Evolutionary conservation across 2,329 filamentous ascomycete genomes (phyloP).

Genomic region (Exophiala spinifera): DNA sequence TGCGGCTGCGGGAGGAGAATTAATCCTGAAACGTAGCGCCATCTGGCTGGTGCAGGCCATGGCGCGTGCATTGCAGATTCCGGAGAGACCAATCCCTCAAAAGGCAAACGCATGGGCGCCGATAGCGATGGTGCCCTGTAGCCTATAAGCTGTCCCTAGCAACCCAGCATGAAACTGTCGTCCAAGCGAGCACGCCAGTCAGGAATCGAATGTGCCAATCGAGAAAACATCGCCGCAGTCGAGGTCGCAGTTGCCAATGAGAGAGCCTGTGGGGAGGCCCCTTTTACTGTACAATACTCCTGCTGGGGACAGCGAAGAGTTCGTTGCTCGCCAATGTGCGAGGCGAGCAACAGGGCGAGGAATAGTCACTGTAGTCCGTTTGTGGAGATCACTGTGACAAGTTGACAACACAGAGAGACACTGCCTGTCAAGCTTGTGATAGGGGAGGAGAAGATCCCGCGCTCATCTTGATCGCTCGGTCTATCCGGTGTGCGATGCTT

Average conservation of each 20-base stretch:
- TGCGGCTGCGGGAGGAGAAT: conserved; percentile 18
- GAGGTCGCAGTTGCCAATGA: neutral
- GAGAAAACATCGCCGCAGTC: neutral
- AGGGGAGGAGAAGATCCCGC: neutral
- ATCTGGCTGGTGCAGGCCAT: conserved; percentile 13
- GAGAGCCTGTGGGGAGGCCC: neutral
- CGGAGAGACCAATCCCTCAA: conserved; percentile 5
- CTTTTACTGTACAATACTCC: neutral
- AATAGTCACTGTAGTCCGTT: neutral
- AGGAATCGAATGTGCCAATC: conserved; percentile 3
- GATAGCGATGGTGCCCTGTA: neutral
- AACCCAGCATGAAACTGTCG: conserved; percentile 2
- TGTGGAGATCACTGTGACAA: conserved; percentile 3
- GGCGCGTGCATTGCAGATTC: conserved; percentile 23
- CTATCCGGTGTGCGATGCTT: conserved; percentile 8
- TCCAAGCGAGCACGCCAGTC: conserved; percentile 17
- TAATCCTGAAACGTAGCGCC: conserved; percentile 27
- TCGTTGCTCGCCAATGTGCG: neutral
- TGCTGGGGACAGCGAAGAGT: neutral
- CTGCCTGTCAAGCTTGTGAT: conserved; percentile 7
- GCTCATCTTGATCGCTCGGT: neutral
- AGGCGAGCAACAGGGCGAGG: neutral
- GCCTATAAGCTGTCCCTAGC: no score
- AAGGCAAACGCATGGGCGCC: neutral
- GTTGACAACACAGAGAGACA: neutral